Base-by-base conservation (phyloP, 208 protist species). In the Trypanosoma grayi region DNA sequence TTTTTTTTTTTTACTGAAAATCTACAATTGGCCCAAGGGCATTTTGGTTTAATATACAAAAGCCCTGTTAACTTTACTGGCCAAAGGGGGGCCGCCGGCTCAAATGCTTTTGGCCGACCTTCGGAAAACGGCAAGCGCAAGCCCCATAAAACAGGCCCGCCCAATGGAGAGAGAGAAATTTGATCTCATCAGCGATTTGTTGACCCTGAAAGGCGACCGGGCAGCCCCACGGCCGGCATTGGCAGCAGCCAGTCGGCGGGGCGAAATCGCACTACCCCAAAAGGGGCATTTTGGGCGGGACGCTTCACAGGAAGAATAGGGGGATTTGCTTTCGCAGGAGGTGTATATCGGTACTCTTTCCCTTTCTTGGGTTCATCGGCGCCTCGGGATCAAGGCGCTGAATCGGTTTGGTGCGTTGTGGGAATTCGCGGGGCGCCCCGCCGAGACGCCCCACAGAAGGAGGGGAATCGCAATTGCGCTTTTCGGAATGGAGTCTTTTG, bases 401-500 rank as follows among this genome's bases (percentile, higher is more conserved):
- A n/a, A n/a, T n/a, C n/a, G n/a, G n/a, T n/a, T n/a, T n/a, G n/a
- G n/a, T n/a, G n/a, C n/a, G n/a, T n/a, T n/a, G n/a, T n/a, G n/a
- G n/a, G n/a, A n/a, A n/a, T n/a, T n/a, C n/a, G n/a, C n/a, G n/a
- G n/a, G n/a, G n/a, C n/a, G n/a, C n/a, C n/a, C n/a, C n/a, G n/a
- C n/a, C n/a, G n/a, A n/a, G n/a, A n/a, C n/a, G n/a, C n/a, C n/a
- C n/a, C n/a, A n/a, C 79, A 85, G 81, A 85, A 75, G 79, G 79
- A 75, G 62, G 65, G 81, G 79, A 85, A 74, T 85, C 81, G 81
- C 81, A 75, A 73, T 85, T 75, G 81, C 65, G 63, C 81, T 66
- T 71, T 63, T 63, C 62, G 61, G 79, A 66, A 81, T 85, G 75
- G 79, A 79, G 79, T 70, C 75, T 85, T 85, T n/a, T n/a, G n/a